Evolutionary conservation across 345 rosid species (phyloP), one percentile per base, ranked within the genome.

Genomic region (Hibiscus mutabilis): DNA sequence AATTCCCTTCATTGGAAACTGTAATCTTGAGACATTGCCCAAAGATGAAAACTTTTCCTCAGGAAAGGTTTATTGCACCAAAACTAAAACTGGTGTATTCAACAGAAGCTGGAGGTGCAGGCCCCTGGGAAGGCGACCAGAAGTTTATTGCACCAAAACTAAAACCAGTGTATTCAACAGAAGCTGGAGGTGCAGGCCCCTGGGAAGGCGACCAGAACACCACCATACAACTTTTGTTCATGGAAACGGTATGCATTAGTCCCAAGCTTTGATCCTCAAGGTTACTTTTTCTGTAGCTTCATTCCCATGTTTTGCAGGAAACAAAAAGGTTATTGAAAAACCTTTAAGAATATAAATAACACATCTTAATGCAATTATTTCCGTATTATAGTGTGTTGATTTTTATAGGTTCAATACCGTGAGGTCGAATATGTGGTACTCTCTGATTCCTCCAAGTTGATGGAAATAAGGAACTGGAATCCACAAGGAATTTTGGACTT

Each of bases 21-120:
- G 68, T 13, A 42, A 42, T 51, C 25, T 12, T 77, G 16, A 22
- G 55, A 44, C 40, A 53, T 14, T 77, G 80, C 73, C 74, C 76
- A 16, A 18, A 22, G 53, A 68, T 77, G 66, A 53, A n/a, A 25
- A 8, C 7, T 55, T 69, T 31, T 37, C 65, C 74, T 14, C 37
- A 12, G 51, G 77, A 72, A 51, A 68, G 31, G 68, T 64, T 63
- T 19, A 37, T 2, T 6, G 27, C 68, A 21, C 68, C 68, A 64
- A 64, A 14, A 11, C 31, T 40, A 52, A n/a, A 52, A 64, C 29
- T 0, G 22, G 11, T 64, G 49, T 40, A 64, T 64, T 19, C 67
- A 19, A 37, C 6, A n/a, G 68, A 64, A 18, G 67, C 22, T 55
- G 72, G 40, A 37, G 72, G 19, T 51, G 72, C 55, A 69, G 62